Percentiles rank a stretch among this genome's conserved stretches.
These are phyloP conservation scores for Phytophthora brassicae DNA, from an alignment of 352 stramenopile genomes.

Conservation along the genomic window DNA sequence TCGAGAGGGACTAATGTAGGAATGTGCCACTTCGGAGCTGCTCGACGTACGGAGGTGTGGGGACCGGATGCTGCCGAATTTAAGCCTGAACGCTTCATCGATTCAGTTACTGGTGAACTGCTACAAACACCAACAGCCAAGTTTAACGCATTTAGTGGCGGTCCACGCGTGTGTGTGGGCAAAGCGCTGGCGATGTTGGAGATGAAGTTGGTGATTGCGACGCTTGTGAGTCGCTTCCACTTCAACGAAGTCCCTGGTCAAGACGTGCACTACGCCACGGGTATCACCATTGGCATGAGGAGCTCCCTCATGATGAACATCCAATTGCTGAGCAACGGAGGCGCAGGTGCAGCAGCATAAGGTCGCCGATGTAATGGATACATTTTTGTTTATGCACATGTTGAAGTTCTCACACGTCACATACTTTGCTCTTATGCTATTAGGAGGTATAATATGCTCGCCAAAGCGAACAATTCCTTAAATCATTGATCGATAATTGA, in stretches of 20 bases:
- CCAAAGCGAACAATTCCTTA: constrained; percentile 5
- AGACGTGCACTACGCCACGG: constrained; percentile 34
- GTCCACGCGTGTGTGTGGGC: constrained; percentile 67
- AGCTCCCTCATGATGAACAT: constrained; percentile 33
- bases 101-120: constrained; percentile 37
- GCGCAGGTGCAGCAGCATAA: constrained; percentile 13
- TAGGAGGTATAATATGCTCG: neutral
- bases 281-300: constrained; percentile 49
- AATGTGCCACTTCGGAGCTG: constrained; percentile 56
- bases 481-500: constrained; percentile 17
- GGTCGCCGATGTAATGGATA: too few relatives aligned
- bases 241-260: constrained; percentile 31
- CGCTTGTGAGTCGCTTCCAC: constrained; percentile 52
- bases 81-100: constrained; percentile 48
- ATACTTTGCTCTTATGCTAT: constrained; percentile 12
- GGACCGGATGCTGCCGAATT: constrained; percentile 49
- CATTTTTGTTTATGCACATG: too few relatives aligned
- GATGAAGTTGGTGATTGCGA: constrained; percentile 63
- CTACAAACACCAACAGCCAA: constrained; percentile 48
- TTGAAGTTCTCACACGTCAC: neutral
- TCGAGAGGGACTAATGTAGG: constrained; percentile 44
- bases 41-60: constrained; percentile 56
- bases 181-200: constrained; percentile 67
- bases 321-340: constrained; percentile 10
- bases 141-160: constrained; percentile 71